A percentile compares a stretch with the other conserved stretches of the same genome.
phyloP scores from a whole-genome alignment of 2,329 filamentous ascomycete genomes.

The Ceratocystis cubensis region DNA sequence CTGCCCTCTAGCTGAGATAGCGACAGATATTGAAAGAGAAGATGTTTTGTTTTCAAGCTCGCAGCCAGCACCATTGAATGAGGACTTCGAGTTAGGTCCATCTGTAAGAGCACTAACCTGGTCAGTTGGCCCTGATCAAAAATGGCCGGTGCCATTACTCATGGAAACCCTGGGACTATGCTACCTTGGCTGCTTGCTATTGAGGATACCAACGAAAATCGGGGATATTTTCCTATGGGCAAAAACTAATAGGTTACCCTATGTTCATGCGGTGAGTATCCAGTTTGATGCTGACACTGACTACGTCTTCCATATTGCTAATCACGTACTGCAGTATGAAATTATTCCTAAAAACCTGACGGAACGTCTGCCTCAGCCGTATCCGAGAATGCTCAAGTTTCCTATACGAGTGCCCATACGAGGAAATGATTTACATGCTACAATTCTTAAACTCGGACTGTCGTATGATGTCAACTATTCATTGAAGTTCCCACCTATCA shows the following conservation, averaged over 20 bases:
- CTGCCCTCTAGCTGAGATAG: conserved; percentile 25
- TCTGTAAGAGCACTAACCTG: conserved; percentile 32
- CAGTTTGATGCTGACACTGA: not conserved
- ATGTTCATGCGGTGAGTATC: conserved; percentile 50
- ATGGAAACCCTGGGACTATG: conserved; percentile 65
- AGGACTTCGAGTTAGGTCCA: conserved; percentile 23
- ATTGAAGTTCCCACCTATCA: conserved; percentile 60
- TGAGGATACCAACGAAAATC: conserved; percentile 64
- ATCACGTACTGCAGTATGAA: conserved; percentile 35
- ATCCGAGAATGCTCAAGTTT: conserved; percentile 47
- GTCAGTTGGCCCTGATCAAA: conserved; percentile 34
- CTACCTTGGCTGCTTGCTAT: conserved; percentile 64
- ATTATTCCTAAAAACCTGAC: conserved; percentile 51
- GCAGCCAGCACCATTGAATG: conserved; percentile 25
- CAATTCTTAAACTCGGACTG: conserved; percentile 48
- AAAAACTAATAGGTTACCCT: conserved; percentile 55
- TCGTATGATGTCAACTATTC: conserved; percentile 56
- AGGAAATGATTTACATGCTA: conserved; percentile 49
- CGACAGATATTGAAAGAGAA: conserved; percentile 3
- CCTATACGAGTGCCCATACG: conserved; percentile 32
- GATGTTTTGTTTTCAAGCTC: conserved; percentile 27
- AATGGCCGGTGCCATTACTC: conserved; percentile 51
- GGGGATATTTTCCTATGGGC: conserved; percentile 62
- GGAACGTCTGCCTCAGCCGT: conserved; percentile 49
- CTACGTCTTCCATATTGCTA: conserved; percentile 12